These are phyloP conservation scores for Vachellia pachyceras DNA, from an alignment of 306 rosid genomes.

Conservation along the genomic window DNA sequence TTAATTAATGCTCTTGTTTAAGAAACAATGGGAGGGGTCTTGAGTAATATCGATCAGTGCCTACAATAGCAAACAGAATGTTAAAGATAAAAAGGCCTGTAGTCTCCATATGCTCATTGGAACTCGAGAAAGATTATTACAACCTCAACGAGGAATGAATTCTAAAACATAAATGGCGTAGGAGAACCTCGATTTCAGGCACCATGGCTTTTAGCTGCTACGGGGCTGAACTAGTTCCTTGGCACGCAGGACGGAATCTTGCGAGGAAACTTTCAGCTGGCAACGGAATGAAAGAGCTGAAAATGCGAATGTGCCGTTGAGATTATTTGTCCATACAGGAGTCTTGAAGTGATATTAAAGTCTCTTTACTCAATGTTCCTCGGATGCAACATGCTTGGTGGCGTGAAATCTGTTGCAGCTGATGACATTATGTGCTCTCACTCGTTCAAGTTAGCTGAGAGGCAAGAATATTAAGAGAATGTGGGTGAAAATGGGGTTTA, in stretches of 20 bases:
- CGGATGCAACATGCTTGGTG: neutral
- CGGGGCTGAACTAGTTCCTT: conserved; percentile 49
- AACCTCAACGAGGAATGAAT: neutral
- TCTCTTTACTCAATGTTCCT: neutral
- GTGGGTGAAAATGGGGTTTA: neutral
- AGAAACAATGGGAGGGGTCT: neutral
- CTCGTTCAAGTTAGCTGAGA: no score
- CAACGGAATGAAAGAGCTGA: neutral
- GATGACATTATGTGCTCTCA: no score
- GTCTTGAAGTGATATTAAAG: neutral
- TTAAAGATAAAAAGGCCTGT: neutral
- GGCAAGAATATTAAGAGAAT: neutral
- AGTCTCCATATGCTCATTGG: neutral
- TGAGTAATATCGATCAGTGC: neutral
- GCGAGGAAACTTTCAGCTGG: conserved; percentile 46
- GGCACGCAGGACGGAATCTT: conserved; percentile 48
- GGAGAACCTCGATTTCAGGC: neutral
- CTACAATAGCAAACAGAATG: neutral
- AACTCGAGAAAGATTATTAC: neutral
- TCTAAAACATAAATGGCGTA: neutral
- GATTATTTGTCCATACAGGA: neutral
- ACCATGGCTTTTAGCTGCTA: neutral
- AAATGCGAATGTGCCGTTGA: conserved; percentile 3
- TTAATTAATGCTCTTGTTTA: neutral
- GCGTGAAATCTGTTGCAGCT: no score